These are phyloP conservation scores for Lentinula sp. DNA, from an alignment of 768 basidiomycete species.

Conservation along the genomic window DNA sequence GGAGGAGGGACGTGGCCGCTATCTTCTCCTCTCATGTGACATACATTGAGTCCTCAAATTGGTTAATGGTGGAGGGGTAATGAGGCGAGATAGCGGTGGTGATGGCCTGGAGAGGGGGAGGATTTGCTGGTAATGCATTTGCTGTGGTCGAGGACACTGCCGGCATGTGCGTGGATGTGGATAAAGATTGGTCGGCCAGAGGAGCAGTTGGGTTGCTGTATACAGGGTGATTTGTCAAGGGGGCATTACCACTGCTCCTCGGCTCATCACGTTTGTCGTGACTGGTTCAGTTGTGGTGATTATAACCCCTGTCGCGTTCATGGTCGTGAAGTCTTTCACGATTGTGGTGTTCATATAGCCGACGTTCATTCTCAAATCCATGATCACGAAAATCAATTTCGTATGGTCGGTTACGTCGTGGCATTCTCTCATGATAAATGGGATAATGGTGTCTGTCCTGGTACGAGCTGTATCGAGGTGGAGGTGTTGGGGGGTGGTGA, in stretches of 20 bases:
- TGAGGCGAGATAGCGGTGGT: not conserved
- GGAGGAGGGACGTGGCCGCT: not conserved
- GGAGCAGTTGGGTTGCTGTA: not conserved
- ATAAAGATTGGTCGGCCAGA: not conserved
- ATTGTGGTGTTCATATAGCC: too few species aligned
- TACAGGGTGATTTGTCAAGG: not conserved
- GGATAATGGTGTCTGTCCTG: not conserved
- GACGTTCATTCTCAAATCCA: too few species aligned
- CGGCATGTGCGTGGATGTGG: not conserved
- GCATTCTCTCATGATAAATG: too few species aligned
- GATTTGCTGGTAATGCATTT: not conserved
- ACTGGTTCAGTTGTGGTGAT: too few species aligned
- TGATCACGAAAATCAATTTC: not conserved
- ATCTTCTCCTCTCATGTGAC: not conserved
- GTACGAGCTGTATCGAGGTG: not conserved
- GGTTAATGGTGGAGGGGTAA: not conserved
- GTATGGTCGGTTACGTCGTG: not conserved
- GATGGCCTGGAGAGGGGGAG: not conserved
- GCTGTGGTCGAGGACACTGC: too few species aligned
- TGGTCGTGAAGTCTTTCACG: too few species aligned
- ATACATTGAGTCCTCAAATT: not conserved
- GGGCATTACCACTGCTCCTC: not conserved
- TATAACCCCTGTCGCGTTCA: too few species aligned
- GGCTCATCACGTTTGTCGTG: not conserved
- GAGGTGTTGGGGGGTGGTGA: not conserved